Base-by-base conservation (phyloP, 2,329 filamentous ascomycete species). In the Claviceps pusilla region DNA sequence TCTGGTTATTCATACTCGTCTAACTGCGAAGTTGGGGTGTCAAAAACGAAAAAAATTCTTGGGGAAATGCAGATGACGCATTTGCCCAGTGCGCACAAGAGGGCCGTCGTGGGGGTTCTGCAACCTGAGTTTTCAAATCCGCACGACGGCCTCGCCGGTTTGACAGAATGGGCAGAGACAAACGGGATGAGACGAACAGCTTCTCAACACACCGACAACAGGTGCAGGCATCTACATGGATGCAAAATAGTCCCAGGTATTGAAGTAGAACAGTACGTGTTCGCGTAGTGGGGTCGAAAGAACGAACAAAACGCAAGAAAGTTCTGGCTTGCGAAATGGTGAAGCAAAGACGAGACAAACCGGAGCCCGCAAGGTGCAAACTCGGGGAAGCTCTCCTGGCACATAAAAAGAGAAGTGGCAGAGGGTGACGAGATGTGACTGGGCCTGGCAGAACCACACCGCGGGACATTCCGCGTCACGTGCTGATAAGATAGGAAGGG, bases 1-100 rank as follows among this genome's bases (percentile, higher is more conserved):
- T 69, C 59, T 73, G 71, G 65, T 65, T 73, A 61, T 76, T 76
- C 74, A 76, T 77, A 59, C 57, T 68, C 52, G 56, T 60, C 59
- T 59, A 54, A 54, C 45, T 51, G 41, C 33, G 35, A n/a, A n/a
- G n/a, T 3, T 24, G 1, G 24, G 24, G 24, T 24, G 24, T 24
- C 24, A 24, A 24, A 3, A 24, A 24, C 24, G n/a, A n/a, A n/a
- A n/a, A 24, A 24, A 24, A 24, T 29, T 14, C 7, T 37, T 9
- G 7, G 35, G 35, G 35, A 45, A 45, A 45, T 6, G 10, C 28
- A 28, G 12, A 45, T 24, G 24, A 24, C 12, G 19, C 37, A 6
- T 47, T 39, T 7, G 7, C 14, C n/a, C 11, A 35, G 39, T 14
- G 41, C 41, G 39, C 33, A 24, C 41, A 31, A 31, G 24, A 9